Evolutionary conservation across 768 basidiomycete genomes (phyloP).

Genomic region (Podaxis mareebaensis): DNA sequence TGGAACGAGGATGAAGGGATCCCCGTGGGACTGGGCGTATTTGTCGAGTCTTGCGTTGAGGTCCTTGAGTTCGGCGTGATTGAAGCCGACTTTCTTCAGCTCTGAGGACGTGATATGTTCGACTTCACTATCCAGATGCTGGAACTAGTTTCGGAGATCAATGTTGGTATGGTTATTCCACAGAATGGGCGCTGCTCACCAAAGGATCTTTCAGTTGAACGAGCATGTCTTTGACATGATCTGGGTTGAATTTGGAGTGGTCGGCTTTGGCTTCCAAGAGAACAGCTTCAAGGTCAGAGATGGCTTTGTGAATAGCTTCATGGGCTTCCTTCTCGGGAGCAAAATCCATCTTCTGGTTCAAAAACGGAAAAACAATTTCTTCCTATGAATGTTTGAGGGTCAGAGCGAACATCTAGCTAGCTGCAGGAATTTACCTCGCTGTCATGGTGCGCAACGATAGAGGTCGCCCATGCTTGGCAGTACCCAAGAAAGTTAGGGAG

Average conservation of each 20-base stretch:
- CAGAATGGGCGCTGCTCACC: background rate
- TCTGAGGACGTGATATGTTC: slow-evolving; percentile 3
- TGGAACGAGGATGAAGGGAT: slow-evolving; percentile 9
- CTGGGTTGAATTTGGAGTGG: slow-evolving; percentile 1
- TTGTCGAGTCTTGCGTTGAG: background rate
- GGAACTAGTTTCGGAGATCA: background rate
- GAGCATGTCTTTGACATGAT: background rate
- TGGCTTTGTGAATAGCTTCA: background rate
- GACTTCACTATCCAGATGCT: slow-evolving; percentile 8
- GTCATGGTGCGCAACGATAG: slow-evolving; percentile 1
- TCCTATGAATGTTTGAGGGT: background rate
- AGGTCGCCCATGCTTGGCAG: slow-evolving; percentile 4
- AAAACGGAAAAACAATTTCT: slow-evolving; percentile 3
- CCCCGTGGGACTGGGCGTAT: slow-evolving; percentile 1
- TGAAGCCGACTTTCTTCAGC: slow-evolving; percentile 4
- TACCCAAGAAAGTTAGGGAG: slow-evolving; percentile 8
- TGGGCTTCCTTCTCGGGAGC: slow-evolving; percentile 4
- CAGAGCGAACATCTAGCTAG: background rate
- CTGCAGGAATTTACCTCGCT: background rate
- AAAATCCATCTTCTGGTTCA: slow-evolving; percentile 16
- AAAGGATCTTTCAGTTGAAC: background rate
- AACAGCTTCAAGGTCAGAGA: slow-evolving; percentile 4
- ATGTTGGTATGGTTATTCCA: background rate
- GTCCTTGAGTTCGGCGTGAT: background rate
- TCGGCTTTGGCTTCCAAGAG: slow-evolving; percentile 1